Conservation (phyloP, 176 grass and related monocot genomes). For the Hordeum marinum region DNA sequence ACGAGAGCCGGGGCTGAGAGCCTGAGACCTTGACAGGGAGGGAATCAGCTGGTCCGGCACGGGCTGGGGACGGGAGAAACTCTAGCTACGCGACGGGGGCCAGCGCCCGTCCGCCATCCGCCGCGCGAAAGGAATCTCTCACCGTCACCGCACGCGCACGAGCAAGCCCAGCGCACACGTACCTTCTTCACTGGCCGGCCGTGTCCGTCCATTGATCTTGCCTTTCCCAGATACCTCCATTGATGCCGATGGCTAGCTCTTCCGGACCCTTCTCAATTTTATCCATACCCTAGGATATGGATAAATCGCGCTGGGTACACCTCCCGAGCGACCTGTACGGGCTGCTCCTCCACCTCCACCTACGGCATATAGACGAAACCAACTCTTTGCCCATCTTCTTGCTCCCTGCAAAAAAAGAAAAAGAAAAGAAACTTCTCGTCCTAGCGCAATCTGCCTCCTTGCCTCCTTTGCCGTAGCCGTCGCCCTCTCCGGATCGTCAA, state of each 20-base stretch:
- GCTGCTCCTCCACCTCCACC: no score
- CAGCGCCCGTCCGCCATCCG: not conserved
- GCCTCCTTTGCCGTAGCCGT: no score
- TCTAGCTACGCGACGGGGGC: not conserved
- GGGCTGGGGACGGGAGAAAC: not conserved
- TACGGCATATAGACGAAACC: no score
- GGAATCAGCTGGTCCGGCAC: not conserved
- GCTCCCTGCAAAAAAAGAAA: no score
- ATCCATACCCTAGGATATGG: no score
- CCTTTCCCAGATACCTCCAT: not conserved
- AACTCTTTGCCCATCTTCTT: no score
- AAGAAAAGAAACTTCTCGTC: no score
- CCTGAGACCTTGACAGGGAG: not conserved
- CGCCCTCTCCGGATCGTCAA: no score
- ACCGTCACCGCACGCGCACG: not conserved
- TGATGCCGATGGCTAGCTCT: not conserved
- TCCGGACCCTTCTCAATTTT: no score
- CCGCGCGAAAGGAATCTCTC: slow-evolving; percentile 28
- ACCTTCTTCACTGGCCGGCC: not conserved
- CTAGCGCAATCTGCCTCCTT: no score
- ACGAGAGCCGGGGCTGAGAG: not conserved
- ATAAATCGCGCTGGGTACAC: no score
- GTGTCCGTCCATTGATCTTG: not conserved
- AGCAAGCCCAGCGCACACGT: not conserved
- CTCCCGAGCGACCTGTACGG: no score